Evolutionary conservation across 345 rosid genomes (phyloP).

Genomic region (Eucalyptus paniculata): DNA sequence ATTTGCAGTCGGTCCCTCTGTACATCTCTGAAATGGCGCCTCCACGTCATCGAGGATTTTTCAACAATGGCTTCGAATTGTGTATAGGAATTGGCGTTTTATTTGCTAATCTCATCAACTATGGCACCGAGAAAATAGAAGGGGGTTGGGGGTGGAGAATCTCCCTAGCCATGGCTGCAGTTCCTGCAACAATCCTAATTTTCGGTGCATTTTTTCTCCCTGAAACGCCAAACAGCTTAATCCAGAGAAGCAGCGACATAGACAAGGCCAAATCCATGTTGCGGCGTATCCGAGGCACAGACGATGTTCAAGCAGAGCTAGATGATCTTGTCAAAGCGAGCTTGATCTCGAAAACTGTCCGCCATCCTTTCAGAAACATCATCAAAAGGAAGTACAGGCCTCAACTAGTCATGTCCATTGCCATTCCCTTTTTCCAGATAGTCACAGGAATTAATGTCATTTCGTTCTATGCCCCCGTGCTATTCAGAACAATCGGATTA

Average conservation of each 20-base stretch:
- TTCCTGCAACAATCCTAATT: slow-evolving; percentile 15
- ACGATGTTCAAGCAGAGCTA: slow-evolving; percentile 17
- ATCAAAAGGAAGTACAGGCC: slow-evolving; percentile 15
- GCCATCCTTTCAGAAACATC: slow-evolving; percentile 12
- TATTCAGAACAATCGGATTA: slow-evolving; percentile 53
- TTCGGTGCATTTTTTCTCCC: slow-evolving; percentile 27
- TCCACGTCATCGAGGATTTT: slow-evolving; percentile 18
- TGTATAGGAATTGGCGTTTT: slow-evolving; percentile 13
- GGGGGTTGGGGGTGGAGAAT: slow-evolving; percentile 40
- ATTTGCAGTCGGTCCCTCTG: slow-evolving; percentile 26
- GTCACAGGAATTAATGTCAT: slow-evolving; percentile 70
- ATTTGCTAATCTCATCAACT: slow-evolving; percentile 23
- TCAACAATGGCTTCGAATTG: slow-evolving; percentile 22
- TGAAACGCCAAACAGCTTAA: slow-evolving; percentile 33
- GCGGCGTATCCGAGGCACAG: slow-evolving; percentile 11
- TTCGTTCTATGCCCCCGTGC: slow-evolving; percentile 55
- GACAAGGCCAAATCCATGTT: slow-evolving; percentile 8
- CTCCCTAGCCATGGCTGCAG: slow-evolving; percentile 22
- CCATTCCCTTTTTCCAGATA: slow-evolving; percentile 57
- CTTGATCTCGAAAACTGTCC: slow-evolving; percentile 4
- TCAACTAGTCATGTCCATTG: slow-evolving; percentile 39
- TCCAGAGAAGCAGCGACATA: slow-evolving; percentile 6
- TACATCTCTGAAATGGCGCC: slow-evolving; percentile 44
- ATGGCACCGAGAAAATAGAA: slow-evolving; percentile 13
- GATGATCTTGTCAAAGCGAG: slow-evolving; percentile 24